These are phyloP conservation scores for Epichloe sibirici DNA, from an alignment of 2,329 filamentous ascomycete genomes.

Conservation along the genomic window DNA sequence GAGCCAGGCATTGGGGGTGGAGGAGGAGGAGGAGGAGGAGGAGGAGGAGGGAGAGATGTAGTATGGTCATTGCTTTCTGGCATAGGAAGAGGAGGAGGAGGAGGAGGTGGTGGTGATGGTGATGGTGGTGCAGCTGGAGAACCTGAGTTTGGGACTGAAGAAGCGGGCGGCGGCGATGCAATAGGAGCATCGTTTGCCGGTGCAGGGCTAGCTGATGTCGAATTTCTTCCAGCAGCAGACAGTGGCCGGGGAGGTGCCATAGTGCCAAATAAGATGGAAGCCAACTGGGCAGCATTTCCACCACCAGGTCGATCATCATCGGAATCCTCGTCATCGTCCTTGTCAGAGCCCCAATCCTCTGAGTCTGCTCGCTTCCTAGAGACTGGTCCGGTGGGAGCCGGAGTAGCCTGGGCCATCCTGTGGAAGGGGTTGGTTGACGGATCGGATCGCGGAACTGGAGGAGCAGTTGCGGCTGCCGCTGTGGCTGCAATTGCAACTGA, in stretches of 20 bases:
- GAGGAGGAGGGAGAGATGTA: slow-evolving; percentile 14
- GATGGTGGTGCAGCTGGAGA: slow-evolving; percentile 14
- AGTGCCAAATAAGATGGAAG: slow-evolving; percentile 89
- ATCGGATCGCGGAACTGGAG: slow-evolving; percentile 31
- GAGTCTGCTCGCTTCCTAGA: slow-evolving; percentile 47
- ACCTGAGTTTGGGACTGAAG: slow-evolving; percentile 13
- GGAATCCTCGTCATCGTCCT: slow-evolving; percentile 51
- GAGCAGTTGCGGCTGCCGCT: slow-evolving; percentile 19
- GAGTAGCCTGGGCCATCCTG: slow-evolving; percentile 54
- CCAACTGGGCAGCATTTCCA: slow-evolving; percentile 78
- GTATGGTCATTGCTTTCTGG: slow-evolving; percentile 13
- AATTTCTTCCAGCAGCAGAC: slow-evolving; percentile 67
- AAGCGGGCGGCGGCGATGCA: slow-evolving; percentile 26
- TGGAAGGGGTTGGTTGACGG: slow-evolving; percentile 94
- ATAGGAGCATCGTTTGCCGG: slow-evolving; percentile 28
- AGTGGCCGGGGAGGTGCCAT: slow-evolving; percentile 89
- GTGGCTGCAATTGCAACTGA: neutral
- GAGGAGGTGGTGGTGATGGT: slow-evolving; percentile 2
- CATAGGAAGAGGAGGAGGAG: slow-evolving; percentile 20
- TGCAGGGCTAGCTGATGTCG: slow-evolving; percentile 26
- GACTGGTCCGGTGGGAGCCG: slow-evolving; percentile 36
- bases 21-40: slow-evolving; percentile 16
- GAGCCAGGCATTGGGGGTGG: slow-evolving; percentile 16
- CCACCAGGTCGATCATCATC: slow-evolving; percentile 71
- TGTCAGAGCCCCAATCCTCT: slow-evolving; percentile 72